Evolutionary conservation across 2,329 filamentous ascomycete species (phyloP), one percentile per base, ranked within the genome.

Genomic region (Cercospora brassicicola): DNA sequence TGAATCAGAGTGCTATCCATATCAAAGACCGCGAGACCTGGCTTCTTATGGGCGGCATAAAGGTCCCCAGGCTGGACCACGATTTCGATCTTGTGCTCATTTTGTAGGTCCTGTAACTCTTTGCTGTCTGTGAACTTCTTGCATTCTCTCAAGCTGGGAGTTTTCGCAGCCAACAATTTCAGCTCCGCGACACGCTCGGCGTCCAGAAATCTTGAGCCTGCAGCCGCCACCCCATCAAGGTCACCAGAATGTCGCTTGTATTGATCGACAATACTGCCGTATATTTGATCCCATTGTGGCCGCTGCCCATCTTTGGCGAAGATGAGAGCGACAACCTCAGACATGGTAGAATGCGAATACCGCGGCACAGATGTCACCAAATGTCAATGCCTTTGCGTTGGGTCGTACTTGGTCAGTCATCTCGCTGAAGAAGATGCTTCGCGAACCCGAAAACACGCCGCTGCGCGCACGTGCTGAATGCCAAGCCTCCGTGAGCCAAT

Each of bases 1-100:
- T 94, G 91, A 78, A 99, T 98, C 68, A 99, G 86, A 0, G 95
- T 99, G 79, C 91, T 95, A 82, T 99, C 95, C 95, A 99, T 99
- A 80, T 99, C 95, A 77, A 99, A 99, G 33, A 97, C 92, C 3
- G 94, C 93, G 10, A 98, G 84, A 8, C 94, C 88, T 5, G 77
- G 74, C 1, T 62, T 61, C 45, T 64, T 64, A 62, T 78, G 77
- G 6, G 62, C 53, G 11, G 61, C 51, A 61, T 73, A 73, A 3
- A 76, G 68, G 6, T 36, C 48, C 18, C 39, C 59, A 6, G 75
- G 72, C 51, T 76, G 75, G 3, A 75, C 26, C 56, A 76, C 56
- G 10, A 73, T 36, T 36, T 76, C 71, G 20, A 74, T 51, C 13
- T 45, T 20, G 20, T 62, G 48, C 23, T 70, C 31, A 15, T 65